Evolutionary conservation across 148 eudicot genomes (phyloP), one percentile per base, ranked within the genome.

Genomic region (Rheum nobile): DNA sequence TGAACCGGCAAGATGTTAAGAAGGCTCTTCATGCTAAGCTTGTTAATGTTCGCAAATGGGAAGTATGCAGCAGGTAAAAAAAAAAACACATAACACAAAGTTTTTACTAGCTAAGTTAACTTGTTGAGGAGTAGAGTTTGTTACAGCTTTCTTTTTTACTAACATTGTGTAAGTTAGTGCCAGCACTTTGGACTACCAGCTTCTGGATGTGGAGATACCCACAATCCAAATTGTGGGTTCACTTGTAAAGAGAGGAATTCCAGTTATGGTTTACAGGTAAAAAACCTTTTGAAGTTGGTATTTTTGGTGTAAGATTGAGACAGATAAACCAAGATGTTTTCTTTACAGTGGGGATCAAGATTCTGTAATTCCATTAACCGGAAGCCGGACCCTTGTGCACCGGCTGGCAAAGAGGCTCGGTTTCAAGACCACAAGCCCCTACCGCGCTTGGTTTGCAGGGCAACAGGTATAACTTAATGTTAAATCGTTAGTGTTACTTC

Each of bases 21-120:
- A 83, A 71, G 72, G 94, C 96, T 43, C 86, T 95, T 44, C 91
- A 92, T 83, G 99, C 97, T 37, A 85, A 86, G 57, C 99, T 95
- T 46, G 87, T 92, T 42, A 91, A 91, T 79, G 92, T 96, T 50
- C 84, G 80, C 17, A 76, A 75, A 77, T 96, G 99, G 99, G 83
- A 26, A 12, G 94, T 85, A 72, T 95, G 99, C 79, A 90, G 92
- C 86, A 84, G 85, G 99, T 92, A 34, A 26, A 10, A 59, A 54
- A 54, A 29, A 55, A 22, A n/a, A n/a, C n/a, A n/a, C n/a, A n/a
- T n/a, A n/a, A n/a, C n/a, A n/a, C n/a, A n/a, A n/a, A n/a, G n/a
- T n/a, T n/a, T n/a, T n/a, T n/a, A n/a, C n/a, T n/a, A n/a, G n/a
- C n/a, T n/a, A n/a, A n/a, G n/a, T n/a, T n/a, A n/a, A n/a, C n/a